These are phyloP conservation scores for Lodderomyces jiufengensis DNA, from an alignment of 1,139 yeast species.

Conservation along the genomic window DNA sequence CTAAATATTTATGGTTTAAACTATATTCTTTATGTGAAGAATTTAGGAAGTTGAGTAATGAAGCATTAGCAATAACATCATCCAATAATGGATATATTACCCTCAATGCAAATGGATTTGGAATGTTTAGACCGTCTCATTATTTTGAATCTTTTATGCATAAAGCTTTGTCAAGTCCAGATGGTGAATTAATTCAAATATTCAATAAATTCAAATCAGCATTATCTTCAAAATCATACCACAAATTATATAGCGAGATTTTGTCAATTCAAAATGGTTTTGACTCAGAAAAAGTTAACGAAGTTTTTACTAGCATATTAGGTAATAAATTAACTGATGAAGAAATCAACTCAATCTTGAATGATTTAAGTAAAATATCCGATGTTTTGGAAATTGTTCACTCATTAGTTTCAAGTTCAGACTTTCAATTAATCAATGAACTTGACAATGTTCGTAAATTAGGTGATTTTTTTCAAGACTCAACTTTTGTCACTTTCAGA, in stretches of 20 bases:
- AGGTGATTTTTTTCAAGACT: constrained; percentile 22
- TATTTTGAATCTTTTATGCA: constrained; percentile 25
- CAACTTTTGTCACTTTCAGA: constrained; percentile 23
- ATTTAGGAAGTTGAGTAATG: constrained; percentile 54
- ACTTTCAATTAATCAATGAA: constrained; percentile 12
- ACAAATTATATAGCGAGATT: constrained; percentile 20
- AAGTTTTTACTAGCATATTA: constrained; percentile 22
- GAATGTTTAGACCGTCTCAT: constrained; percentile 32
- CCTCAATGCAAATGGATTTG: constrained; percentile 35
- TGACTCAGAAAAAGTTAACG: constrained; percentile 14
- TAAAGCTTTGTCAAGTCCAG: constrained; percentile 12
- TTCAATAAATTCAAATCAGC: constrained; percentile 20
- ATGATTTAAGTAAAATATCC: constrained; percentile 23
- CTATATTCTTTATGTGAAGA: constrained; percentile 66
- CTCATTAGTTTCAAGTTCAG: constrained; percentile 19
- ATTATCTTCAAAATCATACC: constrained; percentile 28
- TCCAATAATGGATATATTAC: constrained; percentile 15
- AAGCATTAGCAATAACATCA: constrained; percentile 32
- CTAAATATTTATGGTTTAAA: constrained; percentile 44
- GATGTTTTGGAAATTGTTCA: constrained; percentile 24
- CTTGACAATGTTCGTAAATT: constrained; percentile 6
- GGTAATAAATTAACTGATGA: constrained; percentile 22
- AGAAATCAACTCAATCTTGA: constrained; percentile 20
- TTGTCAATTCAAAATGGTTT: constrained; percentile 5
- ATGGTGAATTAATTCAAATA: constrained; percentile 21